Conservation (phyloP, 2,329 filamentous ascomycete species). For the Pseudopithomyces maydicus region DNA sequence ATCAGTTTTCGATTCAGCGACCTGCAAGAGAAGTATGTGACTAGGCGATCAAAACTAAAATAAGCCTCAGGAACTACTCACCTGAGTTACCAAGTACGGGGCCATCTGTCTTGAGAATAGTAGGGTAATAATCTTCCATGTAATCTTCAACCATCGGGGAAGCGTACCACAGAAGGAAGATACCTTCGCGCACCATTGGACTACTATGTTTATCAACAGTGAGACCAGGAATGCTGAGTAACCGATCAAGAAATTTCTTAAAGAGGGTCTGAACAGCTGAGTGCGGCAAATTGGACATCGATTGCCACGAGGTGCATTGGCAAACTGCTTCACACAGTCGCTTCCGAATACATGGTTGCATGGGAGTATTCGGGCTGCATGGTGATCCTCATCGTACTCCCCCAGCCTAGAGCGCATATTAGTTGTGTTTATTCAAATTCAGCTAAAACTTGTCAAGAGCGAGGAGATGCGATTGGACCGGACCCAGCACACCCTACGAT, state of each 20-base stretch:
- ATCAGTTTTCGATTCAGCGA: background rate
- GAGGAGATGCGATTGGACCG: too few species aligned
- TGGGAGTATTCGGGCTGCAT: slow-evolving; percentile 12
- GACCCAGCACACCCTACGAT: too few species aligned
- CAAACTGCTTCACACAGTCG: slow-evolving; percentile 11
- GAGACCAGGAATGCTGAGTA: background rate
- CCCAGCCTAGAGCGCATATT: slow-evolving; percentile 11
- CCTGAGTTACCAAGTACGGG: background rate
- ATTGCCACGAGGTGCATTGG: slow-evolving; percentile 9
- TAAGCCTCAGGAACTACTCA: background rate
- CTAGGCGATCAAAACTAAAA: background rate
- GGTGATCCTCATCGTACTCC: slow-evolving; percentile 17
- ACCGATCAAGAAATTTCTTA: background rate
- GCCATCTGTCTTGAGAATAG: too few species aligned
- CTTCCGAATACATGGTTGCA: slow-evolving; percentile 24
- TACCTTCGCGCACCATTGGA: background rate
- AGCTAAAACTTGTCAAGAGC: background rate
- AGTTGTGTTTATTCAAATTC: background rate
- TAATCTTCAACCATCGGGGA: too few species aligned
- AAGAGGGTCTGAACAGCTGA: slow-evolving; percentile 5
- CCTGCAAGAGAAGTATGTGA: background rate
- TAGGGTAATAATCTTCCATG: too few species aligned
- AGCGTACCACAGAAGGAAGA: too few species aligned
- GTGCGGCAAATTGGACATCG: slow-evolving; percentile 15
- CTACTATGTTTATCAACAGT: background rate